Conservation (phyloP, 2,329 filamentous ascomycete genomes). For the Fusarium tjaetaba region DNA sequence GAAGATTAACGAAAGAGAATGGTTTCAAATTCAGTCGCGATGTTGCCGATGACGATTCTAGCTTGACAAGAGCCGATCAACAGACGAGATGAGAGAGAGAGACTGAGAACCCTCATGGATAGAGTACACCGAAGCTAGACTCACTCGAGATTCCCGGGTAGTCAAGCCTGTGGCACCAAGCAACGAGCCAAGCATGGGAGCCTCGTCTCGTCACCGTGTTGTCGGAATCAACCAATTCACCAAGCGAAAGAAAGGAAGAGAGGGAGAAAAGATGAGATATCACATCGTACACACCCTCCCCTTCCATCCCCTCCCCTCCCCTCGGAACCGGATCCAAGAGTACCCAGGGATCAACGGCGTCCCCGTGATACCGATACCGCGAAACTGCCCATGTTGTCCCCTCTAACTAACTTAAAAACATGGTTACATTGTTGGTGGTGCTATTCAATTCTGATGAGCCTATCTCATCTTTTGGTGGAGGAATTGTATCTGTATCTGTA, state of each 20-base stretch:
- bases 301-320: not conserved
- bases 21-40: slow-evolving; percentile 8
- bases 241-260: slow-evolving; percentile 18
- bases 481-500: not conserved
- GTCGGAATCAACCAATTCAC: slow-evolving; percentile 19
- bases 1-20: not conserved
- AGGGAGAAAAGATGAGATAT: slow-evolving; percentile 9
- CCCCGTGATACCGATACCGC: slow-evolving; percentile 15
- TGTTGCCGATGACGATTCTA: not conserved
- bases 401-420: not conserved
- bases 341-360: slow-evolving; percentile 7
- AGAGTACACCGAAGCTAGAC: not conserved
- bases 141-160: not conserved
- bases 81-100: slow-evolving; percentile 20
- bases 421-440: slow-evolving; percentile 12
- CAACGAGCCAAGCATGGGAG: slow-evolving; percentile 16
- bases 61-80: slow-evolving; percentile 3
- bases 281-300: not conserved
- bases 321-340: slow-evolving; percentile 10
- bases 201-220: slow-evolving; percentile 35
- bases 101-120: not conserved
- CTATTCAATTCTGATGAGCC: not conserved
- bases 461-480: not conserved
- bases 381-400: slow-evolving; percentile 18
- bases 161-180: not conserved